Evolutionary conservation across 139 green algal species (phyloP).

Genomic region (Haematococcus lacustris): DNA sequence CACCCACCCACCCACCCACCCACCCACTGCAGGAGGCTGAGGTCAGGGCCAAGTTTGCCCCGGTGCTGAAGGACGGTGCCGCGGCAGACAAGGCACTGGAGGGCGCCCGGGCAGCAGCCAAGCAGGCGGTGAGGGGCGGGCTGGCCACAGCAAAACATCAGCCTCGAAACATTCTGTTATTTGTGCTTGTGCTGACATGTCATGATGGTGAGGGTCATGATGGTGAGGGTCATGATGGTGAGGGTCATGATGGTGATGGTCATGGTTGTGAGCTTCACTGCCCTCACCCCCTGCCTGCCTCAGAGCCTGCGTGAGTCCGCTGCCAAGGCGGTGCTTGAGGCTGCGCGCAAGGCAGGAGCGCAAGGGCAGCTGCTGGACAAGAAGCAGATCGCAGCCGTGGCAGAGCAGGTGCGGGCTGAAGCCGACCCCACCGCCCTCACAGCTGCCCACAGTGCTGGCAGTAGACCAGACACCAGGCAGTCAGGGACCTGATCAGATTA

Average conservation of each 20-base stretch:
- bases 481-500: too few species aligned
- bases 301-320: not conserved
- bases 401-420: not conserved
- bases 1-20: too few species aligned
- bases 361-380: conserved; percentile 7
- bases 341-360: not conserved
- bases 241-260: too few species aligned
- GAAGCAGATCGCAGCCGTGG: conserved; percentile 6
- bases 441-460: too few species aligned
- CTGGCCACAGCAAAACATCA: not conserved
- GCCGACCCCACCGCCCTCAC: too few species aligned
- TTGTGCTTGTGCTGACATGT: too few species aligned
- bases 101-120: not conserved
- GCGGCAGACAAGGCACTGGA: conserved; percentile 5
- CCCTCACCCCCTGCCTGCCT: too few species aligned
- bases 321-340: conserved; percentile 3
- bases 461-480: too few species aligned
- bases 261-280: too few species aligned
- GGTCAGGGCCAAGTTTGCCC: conserved; percentile 7
- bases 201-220: too few species aligned
- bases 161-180: too few species aligned
- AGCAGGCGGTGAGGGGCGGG: not conserved
- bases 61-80: conserved; percentile 1
- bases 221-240: too few species aligned
- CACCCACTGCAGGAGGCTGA: conserved; percentile 9